Evolutionary conservation across 164 flowering plant species (phyloP), one percentile per base, ranked within the genome.

Genomic region (Magnolia kwangsiensis): DNA sequence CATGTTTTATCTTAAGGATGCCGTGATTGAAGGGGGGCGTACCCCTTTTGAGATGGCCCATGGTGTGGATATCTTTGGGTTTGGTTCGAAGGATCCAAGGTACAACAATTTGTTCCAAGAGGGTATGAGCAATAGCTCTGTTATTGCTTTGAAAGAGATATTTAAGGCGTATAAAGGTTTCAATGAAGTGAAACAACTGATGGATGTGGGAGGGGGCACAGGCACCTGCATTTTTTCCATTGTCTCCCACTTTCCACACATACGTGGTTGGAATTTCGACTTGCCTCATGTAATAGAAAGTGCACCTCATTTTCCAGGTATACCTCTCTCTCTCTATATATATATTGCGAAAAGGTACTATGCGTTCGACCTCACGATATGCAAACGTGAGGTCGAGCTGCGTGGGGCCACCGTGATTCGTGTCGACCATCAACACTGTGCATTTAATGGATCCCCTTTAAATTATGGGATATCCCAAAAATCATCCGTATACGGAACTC

Each of bases 171-270:
- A 88, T 49, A 16, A 16, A 55, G 89, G 88, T 18, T 85, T 89
- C 37, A 63, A 63, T 1, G 6, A 69, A 20, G 4, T 88, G 0
- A 81, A 77, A 74, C 69, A 86, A 1, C 13, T 89, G 63, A 88
- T 87, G 9, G 90, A 88, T 65, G 88, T 88, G 2, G 92, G 88
- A 1, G 90, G 92, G 8, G 89, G 90, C 10, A 83, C 75, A 0
- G 89, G 92, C 1, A 63, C 69, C 0, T 21, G 74, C 8, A 21
- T 86, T 0, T 72, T 77, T 0, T 83, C 80, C 77, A 80, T 89
- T 29, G 89, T 85, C 31, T 79, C 78, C 71, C 77, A 79, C 0
- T 55, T 78, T 79, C 88, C 90, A 1, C 86, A 86, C 67, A 50
- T 88, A 16, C 70, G 58, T 13, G 89, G 86, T 0, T 74, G 76